A percentile compares a stretch with the other conserved stretches of the same genome.
Evolutionary conservation across 169 alveolate genomes (phyloP).

Genomic region (Plasmodium yoelii): DNA sequence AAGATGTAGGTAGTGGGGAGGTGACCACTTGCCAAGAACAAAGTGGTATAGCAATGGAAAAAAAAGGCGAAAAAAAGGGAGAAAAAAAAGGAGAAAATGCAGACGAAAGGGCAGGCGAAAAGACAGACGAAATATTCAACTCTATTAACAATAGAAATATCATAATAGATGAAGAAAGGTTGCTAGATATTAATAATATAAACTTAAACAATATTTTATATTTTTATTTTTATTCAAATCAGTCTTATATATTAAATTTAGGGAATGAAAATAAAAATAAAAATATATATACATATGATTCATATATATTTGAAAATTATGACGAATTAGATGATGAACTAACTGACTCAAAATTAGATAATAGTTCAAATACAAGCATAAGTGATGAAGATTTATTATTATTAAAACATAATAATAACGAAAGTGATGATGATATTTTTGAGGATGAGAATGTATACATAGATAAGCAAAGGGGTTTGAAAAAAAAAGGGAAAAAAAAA

Average conservation of each 20-base stretch:
- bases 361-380: constrained; percentile 1
- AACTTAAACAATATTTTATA: constrained; percentile 37
- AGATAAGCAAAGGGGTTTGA: background rate
- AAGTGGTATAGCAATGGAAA: too few species aligned
- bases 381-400: constrained; percentile 66
- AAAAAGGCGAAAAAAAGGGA: background rate
- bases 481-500: constrained; percentile 1
- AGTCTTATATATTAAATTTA: background rate
- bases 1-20: background rate
- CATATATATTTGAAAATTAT: constrained; percentile 33
- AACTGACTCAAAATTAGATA: background rate
- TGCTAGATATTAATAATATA: constrained; percentile 40
- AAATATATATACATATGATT: constrained; percentile 50
- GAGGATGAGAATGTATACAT: background rate
- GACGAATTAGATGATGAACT: constrained; percentile 7
- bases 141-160: constrained; percentile 16
- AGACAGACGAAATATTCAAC: background rate
- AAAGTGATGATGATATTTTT: background rate
- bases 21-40: too few species aligned
- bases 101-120: too few species aligned
- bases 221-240: constrained; percentile 62
- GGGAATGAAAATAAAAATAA: background rate
- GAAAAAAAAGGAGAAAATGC: background rate
- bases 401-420: constrained; percentile 15
- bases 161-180: constrained; percentile 30